These are phyloP conservation scores for Blastocystis sp. DNA, from an alignment of 352 stramenopile genomes.

Conservation along the genomic window DNA sequence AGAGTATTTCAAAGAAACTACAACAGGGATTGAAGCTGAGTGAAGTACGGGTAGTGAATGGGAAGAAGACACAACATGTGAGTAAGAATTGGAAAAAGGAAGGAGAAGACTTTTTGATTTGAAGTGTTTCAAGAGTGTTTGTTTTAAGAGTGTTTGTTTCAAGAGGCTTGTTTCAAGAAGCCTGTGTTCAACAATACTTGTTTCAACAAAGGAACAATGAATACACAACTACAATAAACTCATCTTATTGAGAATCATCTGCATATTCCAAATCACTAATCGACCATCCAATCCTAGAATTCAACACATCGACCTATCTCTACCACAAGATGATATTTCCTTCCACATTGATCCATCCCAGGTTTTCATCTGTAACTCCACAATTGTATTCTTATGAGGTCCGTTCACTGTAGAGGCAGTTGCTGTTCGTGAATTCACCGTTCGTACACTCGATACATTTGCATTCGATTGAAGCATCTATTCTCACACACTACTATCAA, in stretches of 20 bases:
- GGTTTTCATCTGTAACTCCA: not conserved
- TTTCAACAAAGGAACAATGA: too few species aligned
- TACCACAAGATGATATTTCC: conserved; percentile 11
- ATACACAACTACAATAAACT: conserved; percentile 1
- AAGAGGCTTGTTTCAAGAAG: too few species aligned
- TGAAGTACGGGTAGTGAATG: conserved; percentile 41
- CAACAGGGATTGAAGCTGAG: conserved; percentile 33
- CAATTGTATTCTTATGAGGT: conserved; percentile 29
- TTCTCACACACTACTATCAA: not conserved
- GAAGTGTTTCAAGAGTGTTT: too few species aligned
- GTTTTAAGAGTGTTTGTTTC: too few species aligned
- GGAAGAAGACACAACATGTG: conserved; percentile 37
- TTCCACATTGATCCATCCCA: not conserved
- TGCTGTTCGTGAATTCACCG: not conserved
- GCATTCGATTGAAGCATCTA: conserved; percentile 53
- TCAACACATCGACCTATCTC: not conserved
- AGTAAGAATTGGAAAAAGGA: conserved; percentile 61
- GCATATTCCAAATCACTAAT: conserved; percentile 51
- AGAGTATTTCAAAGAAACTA: conserved; percentile 39
- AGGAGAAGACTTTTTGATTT: not conserved
- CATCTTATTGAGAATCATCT: conserved; percentile 48
- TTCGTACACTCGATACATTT: not conserved
- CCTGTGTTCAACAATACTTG: not conserved
- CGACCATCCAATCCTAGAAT: conserved; percentile 18
- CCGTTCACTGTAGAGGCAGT: not conserved